A percentile compares a stretch with the other conserved stretches of the same genome.
These are phyloP conservation scores for Wallacemonas sp. DNA, from an alignment of 208 protist species.

Conservation along the genomic window DNA sequence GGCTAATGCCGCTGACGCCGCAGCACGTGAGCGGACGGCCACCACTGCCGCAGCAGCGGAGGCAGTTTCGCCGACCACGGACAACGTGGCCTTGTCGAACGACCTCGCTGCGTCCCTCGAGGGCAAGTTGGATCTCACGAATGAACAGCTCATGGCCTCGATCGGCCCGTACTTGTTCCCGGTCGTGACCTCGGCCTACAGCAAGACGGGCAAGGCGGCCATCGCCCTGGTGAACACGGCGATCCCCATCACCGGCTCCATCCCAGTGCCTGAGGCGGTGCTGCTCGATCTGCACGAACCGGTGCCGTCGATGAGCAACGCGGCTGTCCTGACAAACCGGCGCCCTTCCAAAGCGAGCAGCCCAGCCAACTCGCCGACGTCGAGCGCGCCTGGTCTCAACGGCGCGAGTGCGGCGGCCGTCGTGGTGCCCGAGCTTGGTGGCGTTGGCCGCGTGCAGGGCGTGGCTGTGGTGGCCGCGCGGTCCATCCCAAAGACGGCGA, in stretches of 20 bases:
- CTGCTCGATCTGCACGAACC: conserved; percentile 21
- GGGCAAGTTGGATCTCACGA: conserved; percentile 9
- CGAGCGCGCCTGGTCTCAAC: too few species aligned
- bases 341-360: not conserved
- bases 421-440: not conserved
- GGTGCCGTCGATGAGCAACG: not conserved
- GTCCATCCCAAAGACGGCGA: not conserved
- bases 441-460: conserved; percentile 9
- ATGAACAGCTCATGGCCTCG: conserved; percentile 34
- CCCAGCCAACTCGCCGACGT: too few species aligned
- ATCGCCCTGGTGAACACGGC: conserved; percentile 16
- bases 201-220: conserved; percentile 11
- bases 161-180: conserved; percentile 33
- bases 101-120: not conserved
- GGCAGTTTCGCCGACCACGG: conserved; percentile 28
- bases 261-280: conserved; percentile 17
- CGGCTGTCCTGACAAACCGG: not conserved
- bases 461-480: not conserved
- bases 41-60: conserved; percentile 22
- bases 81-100: not conserved
- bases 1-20: not conserved
- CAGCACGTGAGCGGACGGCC: conserved; percentile 23
- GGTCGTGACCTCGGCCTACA: conserved; percentile 26
- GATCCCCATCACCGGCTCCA: conserved; percentile 10
- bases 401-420: too few species aligned